Evolutionary conservation across 805 yeast genomes (phyloP).

Genomic region (Pachysolen tannophilus): DNA sequence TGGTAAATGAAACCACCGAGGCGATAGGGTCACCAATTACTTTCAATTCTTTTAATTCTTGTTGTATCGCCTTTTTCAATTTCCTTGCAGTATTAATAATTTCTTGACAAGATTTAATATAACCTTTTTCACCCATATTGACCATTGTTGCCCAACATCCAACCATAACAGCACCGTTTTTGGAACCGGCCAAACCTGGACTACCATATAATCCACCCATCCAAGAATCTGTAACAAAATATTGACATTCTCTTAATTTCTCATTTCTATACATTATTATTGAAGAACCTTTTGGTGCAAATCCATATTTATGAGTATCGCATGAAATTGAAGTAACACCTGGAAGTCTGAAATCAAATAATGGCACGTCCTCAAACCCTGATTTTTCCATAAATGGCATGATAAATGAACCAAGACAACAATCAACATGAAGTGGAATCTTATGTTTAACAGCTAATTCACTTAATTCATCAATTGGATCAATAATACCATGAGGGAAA

Average conservation of each 20-base stretch:
- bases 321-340: conserved; percentile 98
- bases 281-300: conserved; percentile 96
- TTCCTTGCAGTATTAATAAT: conserved; percentile 60
- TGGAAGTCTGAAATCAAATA: conserved; percentile 78
- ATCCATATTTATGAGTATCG: conserved; percentile 98
- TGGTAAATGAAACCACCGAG: conserved; percentile 76
- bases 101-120: conserved; percentile 52
- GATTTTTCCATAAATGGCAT: conserved; percentile 71
- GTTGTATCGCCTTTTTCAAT: conserved; percentile 37
- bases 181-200: conserved; percentile 92
- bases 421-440: conserved; percentile 93
- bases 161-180: conserved; percentile 96
- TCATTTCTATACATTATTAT: conserved; percentile 78
- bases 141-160: conserved; percentile 97
- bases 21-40: conserved; percentile 81
- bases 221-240: conserved; percentile 81
- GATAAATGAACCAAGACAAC: conserved; percentile 90
- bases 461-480: conserved; percentile 72
- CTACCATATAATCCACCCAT: conserved; percentile 94
- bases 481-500: conserved; percentile 94
- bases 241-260: conserved; percentile 69
- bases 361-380: conserved; percentile 37
- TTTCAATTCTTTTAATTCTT: conserved; percentile 47
- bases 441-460: conserved; percentile 51
- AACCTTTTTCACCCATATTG: conserved; percentile 78